Evolutionary conservation across 192 early-diverging fungal genomes (phyloP), one percentile per base, ranked within the genome.

Genomic region (Backusella psychrophila): DNA sequence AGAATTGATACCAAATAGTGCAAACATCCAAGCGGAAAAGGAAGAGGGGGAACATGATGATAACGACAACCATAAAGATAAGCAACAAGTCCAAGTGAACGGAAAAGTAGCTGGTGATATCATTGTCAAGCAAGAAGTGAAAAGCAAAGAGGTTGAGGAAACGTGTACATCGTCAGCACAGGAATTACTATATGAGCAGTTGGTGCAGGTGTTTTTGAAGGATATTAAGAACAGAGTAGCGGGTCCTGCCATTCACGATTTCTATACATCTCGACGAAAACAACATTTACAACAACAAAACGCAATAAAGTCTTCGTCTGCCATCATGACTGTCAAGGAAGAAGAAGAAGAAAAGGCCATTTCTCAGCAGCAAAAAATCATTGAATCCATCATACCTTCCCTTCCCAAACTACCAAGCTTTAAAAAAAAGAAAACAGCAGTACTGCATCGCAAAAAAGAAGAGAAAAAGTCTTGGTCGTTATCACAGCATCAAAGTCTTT

Each of bases 141-240:
- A 63, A 63, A n/a, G 2, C 12, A 11, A 63, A 63, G 23, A 63
- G n/a, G 11, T 11, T 29, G 56, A 29, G 12, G 53, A 56, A 21
- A 63, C 29, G 12, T 63, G 56, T 11, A 63, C 56, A 63, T 63
- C 56, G 4, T 21, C 34, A 41, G 75, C 86, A 3, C 84, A 81
- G 49, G 69, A 82, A 39, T 75, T 85, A 69, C 76, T 87, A 8
- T 82, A 82, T 53, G 72, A 78, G 42, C 83, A 89, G 75, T 79
- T 89, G 29, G 81, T 82, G 17, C 82, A 89, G 39, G 85, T 89
- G 29, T 87, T 89, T 69, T 53, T 86, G 23, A 87, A 87, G 71
- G 88, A 89, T 77, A 52, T 89, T 5, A 82, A 84, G 14, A 86
- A 83, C 35, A 84, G 86, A 23, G 82, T 89, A 17, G 84, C 87